A percentile compares a stretch with the other conserved stretches of the same genome.
Evolutionary conservation across 208 protist species (phyloP).

Genomic region (Acanthamoeba quina): DNA sequence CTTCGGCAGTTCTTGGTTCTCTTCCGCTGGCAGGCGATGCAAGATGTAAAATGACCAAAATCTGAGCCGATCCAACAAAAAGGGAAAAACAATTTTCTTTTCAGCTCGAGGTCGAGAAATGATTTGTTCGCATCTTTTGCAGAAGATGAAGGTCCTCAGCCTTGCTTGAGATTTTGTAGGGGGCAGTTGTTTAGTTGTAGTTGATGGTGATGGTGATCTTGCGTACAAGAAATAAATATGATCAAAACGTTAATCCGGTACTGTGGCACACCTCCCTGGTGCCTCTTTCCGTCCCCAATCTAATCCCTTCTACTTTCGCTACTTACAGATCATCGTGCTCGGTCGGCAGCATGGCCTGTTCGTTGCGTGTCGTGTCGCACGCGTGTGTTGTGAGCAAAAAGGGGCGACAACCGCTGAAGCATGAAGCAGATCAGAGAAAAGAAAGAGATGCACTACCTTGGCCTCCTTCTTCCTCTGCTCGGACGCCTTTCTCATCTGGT

Average conservation of each 20-base stretch:
- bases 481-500: neutral
- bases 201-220: neutral
- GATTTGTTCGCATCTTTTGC: too few species aligned
- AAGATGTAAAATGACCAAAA: too few species aligned
- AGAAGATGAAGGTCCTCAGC: too few species aligned
- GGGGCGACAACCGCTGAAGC: neutral
- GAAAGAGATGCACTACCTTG: neutral
- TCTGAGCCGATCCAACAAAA: too few species aligned
- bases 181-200: neutral
- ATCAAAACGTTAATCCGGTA: neutral
- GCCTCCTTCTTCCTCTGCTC: constrained; percentile 25
- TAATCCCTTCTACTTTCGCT: neutral
- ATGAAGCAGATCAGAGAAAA: neutral
- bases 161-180: too few species aligned
- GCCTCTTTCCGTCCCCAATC: neutral
- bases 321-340: constrained; percentile 1
- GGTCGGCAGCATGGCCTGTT: constrained; percentile 1
- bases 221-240: too few species aligned
- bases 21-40: neutral
- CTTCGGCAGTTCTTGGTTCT: neutral
- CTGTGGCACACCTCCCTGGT: neutral
- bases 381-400: too few species aligned
- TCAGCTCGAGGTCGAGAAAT: too few species aligned
- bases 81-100: too few species aligned
- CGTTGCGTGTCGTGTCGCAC: too few species aligned